A percentile compares a stretch with the other conserved stretches of the same genome.
phyloP scores from a whole-genome alignment of 768 basidiomycete genomes.

The Podaxis sp. region DNA sequence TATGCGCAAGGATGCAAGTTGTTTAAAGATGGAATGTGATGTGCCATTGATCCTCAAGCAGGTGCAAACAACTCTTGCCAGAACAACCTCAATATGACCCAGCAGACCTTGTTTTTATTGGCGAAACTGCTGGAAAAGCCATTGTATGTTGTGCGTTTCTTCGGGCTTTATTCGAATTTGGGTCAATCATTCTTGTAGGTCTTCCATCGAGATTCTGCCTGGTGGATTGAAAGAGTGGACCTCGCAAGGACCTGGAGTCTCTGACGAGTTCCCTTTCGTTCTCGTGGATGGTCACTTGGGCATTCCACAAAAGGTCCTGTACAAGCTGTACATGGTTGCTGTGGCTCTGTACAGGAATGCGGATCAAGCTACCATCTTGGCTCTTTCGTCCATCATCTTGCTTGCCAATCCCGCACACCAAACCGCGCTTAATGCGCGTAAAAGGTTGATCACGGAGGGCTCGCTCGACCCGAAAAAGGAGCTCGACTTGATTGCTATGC shows the following conservation, averaged over 20 bases:
- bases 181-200: constrained; percentile 21
- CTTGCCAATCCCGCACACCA: constrained; percentile 67
- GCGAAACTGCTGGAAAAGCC: not conserved
- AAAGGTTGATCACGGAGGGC: constrained; percentile 40
- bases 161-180: not conserved
- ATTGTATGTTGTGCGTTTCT: not conserved
- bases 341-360: constrained; percentile 17
- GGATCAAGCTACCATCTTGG: not conserved
- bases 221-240: constrained; percentile 49
- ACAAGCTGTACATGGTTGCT: constrained; percentile 46
- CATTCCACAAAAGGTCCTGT: constrained; percentile 54
- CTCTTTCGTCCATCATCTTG: constrained; percentile 36
- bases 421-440: constrained; percentile 61
- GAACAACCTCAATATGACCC: not conserved
- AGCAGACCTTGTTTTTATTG: not conserved
- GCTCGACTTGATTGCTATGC: constrained; percentile 38
- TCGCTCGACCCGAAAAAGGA: constrained; percentile 39
- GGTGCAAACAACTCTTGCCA: not conserved
- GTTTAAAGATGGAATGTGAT: not conserved
- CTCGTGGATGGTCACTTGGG: constrained; percentile 58
- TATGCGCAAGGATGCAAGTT: not conserved
- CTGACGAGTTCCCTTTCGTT: constrained; percentile 42
- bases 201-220: constrained; percentile 60
- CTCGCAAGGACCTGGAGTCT: constrained; percentile 2
- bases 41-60: not conserved